Evolutionary conservation across 805 yeast species (phyloP), one percentile per base, ranked within the genome.

Genomic region (Candida peoriensis): DNA sequence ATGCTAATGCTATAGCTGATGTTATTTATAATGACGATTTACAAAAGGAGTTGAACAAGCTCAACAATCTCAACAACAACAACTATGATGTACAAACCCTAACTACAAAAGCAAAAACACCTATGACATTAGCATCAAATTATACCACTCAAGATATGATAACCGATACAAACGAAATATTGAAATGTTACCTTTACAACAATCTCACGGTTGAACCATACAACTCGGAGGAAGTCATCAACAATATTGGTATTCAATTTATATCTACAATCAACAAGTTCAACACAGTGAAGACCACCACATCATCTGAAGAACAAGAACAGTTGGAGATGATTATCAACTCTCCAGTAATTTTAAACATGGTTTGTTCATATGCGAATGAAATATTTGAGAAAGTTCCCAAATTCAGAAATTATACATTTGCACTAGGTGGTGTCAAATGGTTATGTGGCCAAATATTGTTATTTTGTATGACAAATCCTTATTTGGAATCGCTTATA

Each of bases 361-460:
- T 40, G 43, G 43, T 40, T 15, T 40, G 43, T 16, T 33, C 37
- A 11, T 40, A 37, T 34, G 41, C 43, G 3, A 40, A 40, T 29
- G 38, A 28, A 11, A 22, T 40, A 9, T 40, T 40, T 20, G 43
- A 40, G 20, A 36, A 34, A 20, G 34, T 40, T 19, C 43, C 43
- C 6, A 38, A 40, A 12, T 37, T 40, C 18, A 29, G 37, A 28
- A 38, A 34, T 20, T 40, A 28, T 29, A 33, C 43, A 4, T 40
- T 40, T 32, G 43, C 43, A 8, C 37, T 33, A 26, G 43, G 43
- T 28, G 43, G 43, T 28, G 41, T 37, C 6, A 40, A 40, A 30
- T 40, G 43, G 43, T 25, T 40, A 24, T 39, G 38, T 14, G 43
- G 43, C 4, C 43, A 40, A 26, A 36, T 40, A 6, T 22, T 40